Conservation (phyloP, 768 basidiomycete genomes). For the Lyophyllum decastes region DNA sequence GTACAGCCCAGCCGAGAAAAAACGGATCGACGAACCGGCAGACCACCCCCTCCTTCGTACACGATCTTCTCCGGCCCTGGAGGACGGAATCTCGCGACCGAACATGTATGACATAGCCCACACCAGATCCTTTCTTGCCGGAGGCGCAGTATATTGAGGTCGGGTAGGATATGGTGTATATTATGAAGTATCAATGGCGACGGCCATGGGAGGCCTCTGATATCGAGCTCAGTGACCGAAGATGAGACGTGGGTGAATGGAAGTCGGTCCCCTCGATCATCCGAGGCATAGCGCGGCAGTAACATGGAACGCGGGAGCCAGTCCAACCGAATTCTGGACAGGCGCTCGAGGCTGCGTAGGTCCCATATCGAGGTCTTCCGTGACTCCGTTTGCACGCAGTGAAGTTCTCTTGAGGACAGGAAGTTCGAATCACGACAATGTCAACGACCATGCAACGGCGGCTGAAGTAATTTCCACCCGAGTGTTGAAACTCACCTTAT, state of each 20-base stretch:
- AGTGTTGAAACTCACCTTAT: slow-evolving; percentile 18
- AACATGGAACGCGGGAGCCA: slow-evolving; percentile 23
- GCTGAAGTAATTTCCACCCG: neutral
- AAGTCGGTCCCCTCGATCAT: slow-evolving; percentile 15
- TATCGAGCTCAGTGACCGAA: slow-evolving; percentile 27
- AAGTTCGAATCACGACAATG: neutral
- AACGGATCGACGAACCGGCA: slow-evolving; percentile 29
- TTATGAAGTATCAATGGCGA: slow-evolving; percentile 29
- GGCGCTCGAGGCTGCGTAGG: slow-evolving; percentile 20
- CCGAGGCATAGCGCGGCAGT: slow-evolving; percentile 14
- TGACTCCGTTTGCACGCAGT: slow-evolving; percentile 26
- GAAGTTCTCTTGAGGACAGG: slow-evolving; percentile 26
- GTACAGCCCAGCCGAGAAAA: neutral
- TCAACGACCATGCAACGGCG: neutral
- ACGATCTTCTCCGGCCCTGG: slow-evolving; percentile 25
- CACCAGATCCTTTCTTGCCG: slow-evolving; percentile 33
- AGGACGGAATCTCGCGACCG: slow-evolving; percentile 23
- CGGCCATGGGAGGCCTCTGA: slow-evolving; percentile 31
- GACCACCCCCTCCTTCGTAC: slow-evolving; percentile 33
- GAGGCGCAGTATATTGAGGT: slow-evolving; percentile 26
- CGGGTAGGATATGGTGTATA: slow-evolving; percentile 20
- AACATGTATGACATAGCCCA: slow-evolving; percentile 35
- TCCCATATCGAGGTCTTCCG: slow-evolving; percentile 23
- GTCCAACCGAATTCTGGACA: slow-evolving; percentile 27
- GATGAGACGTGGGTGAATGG: slow-evolving; percentile 27